Percentiles rank a stretch among this genome's conserved stretches.
Evolutionary conservation across 495 filamentous ascomycete genomes (phyloP).

Genomic region (Venustampulla echinocandica): DNA sequence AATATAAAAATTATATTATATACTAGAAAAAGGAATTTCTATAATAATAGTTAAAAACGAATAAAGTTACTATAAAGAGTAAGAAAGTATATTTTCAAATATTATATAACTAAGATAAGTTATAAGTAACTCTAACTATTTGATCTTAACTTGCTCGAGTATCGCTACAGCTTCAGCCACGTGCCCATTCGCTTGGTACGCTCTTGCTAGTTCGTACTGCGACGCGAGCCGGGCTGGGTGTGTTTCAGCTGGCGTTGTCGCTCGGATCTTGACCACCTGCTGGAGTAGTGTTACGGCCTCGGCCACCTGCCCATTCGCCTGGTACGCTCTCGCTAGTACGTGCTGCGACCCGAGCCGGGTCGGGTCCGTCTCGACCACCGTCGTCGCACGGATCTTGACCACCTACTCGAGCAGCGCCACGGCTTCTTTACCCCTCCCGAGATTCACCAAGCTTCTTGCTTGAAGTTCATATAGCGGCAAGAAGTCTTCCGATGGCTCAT

Average conservation of each 20-base stretch:
- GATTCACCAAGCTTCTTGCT: conserved; percentile 10
- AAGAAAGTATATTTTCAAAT: too few relatives aligned
- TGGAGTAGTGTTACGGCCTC: conserved; percentile 21
- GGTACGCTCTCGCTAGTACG: conserved; percentile 5
- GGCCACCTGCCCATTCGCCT: conserved; percentile 6
- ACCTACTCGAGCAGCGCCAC: conserved; percentile 25
- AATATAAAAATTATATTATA: too few relatives aligned
- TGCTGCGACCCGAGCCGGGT: conserved; percentile 25
- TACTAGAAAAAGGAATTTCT: too few relatives aligned
- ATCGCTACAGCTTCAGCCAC: conserved; percentile 10
- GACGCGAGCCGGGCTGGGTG: conserved; percentile 25
- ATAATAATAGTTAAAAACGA: too few relatives aligned
- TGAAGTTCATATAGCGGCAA: conserved; percentile 18
- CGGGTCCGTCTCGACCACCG: conserved; percentile 26
- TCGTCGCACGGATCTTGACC: conserved; percentile 19
- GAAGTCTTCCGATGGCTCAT: conserved; percentile 15
- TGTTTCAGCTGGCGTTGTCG: conserved; percentile 23
- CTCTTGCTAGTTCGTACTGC: conserved; percentile 17
- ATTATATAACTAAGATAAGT: too few relatives aligned
- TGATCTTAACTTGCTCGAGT: conserved; percentile 27
- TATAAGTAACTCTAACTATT: too few relatives aligned
- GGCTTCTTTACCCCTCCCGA: conserved; percentile 8
- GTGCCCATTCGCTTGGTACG: conserved; percentile 10
- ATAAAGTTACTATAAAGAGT: too few relatives aligned
- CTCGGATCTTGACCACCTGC: conserved; percentile 25